A percentile compares a stretch with the other conserved stretches of the same genome.
These are phyloP conservation scores for Miscanthus sacchariflorus DNA, from an alignment of 202 grass and related monocot species.

Conservation along the genomic window DNA sequence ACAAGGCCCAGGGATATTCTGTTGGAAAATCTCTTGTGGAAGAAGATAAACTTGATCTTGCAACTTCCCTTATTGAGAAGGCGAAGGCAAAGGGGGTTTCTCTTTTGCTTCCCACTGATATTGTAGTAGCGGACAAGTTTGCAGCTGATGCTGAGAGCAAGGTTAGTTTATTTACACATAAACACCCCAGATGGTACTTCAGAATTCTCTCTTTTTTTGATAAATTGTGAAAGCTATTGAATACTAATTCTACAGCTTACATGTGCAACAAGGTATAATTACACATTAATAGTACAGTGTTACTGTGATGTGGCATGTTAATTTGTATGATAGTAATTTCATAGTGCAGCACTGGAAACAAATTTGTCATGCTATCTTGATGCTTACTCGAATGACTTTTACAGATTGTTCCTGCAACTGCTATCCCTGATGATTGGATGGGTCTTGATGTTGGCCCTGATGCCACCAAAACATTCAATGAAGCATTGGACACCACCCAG, in stretches of 20 bases:
- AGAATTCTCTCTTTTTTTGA: neutral
- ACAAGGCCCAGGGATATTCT: slow-evolving; percentile 81
- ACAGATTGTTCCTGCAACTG: slow-evolving; percentile 80
- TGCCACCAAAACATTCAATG: slow-evolving; percentile 73
- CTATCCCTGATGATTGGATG: slow-evolving; percentile 90
- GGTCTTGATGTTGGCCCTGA: slow-evolving; percentile 94
- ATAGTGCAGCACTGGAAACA: neutral
- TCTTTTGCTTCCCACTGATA: slow-evolving; percentile 73
- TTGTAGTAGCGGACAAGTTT: slow-evolving; percentile 84
- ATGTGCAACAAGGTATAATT: neutral
- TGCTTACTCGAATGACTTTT: neutral
- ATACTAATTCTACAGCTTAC: neutral
- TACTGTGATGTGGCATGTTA: neutral
- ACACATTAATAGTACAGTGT: neutral
- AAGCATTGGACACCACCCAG: slow-evolving; percentile 61
- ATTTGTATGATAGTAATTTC: neutral
- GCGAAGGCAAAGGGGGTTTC: slow-evolving; percentile 79
- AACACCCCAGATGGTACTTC: neutral
- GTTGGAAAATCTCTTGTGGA: slow-evolving; percentile 93
- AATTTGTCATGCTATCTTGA: neutral
- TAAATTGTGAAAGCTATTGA: neutral
- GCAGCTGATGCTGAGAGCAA: slow-evolving; percentile 88
- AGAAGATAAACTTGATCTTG: slow-evolving; percentile 87
- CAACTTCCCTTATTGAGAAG: slow-evolving; percentile 74
- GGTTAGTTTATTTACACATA: slow-evolving; percentile 52